These are phyloP conservation scores for Hydrangea macrophylla DNA, from an alignment of 148 eudicot species.

Conservation along the genomic window DNA sequence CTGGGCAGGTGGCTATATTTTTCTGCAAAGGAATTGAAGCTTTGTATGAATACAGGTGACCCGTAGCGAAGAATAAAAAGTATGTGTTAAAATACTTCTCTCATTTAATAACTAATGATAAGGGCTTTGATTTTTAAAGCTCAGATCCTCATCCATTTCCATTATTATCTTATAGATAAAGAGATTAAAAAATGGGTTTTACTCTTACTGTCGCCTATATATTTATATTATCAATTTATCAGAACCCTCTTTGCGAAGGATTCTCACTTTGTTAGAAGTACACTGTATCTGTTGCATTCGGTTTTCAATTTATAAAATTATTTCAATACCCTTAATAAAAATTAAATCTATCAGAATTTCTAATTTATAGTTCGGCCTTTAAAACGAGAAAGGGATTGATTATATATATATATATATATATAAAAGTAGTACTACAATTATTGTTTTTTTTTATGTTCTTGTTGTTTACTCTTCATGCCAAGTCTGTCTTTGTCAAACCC, in stretches of 20 bases:
- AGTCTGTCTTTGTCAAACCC: constrained; percentile 14
- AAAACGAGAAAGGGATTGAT: constrained; percentile 1
- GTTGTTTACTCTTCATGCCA: constrained; percentile 3
- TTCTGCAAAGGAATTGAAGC: too few species aligned
- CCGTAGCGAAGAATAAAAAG: neutral
- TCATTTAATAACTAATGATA: neutral
- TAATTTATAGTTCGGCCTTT: constrained; percentile 3
- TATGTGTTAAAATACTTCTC: neutral
- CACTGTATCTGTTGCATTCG: neutral
- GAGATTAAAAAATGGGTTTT: neutral
- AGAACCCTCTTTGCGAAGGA: neutral
- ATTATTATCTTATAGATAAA: neutral
- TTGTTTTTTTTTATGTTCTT: neutral
- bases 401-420: constrained; percentile 1
- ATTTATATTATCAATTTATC: neutral
- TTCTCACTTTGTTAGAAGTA: constrained; percentile 3
- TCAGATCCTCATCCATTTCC: constrained; percentile 14
- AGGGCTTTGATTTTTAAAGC: neutral
- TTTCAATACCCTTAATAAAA: too few species aligned
- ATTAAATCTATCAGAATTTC: too few species aligned
- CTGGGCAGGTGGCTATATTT: too few species aligned
- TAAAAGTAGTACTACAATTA: neutral
- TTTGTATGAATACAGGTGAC: too few species aligned
- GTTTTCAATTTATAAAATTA: neutral
- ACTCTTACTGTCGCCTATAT: neutral